A percentile compares a stretch with the other conserved stretches of the same genome.
Conservation (phyloP, 495 filamentous ascomycete species). For the Oleoguttula mirabilis region DNA sequence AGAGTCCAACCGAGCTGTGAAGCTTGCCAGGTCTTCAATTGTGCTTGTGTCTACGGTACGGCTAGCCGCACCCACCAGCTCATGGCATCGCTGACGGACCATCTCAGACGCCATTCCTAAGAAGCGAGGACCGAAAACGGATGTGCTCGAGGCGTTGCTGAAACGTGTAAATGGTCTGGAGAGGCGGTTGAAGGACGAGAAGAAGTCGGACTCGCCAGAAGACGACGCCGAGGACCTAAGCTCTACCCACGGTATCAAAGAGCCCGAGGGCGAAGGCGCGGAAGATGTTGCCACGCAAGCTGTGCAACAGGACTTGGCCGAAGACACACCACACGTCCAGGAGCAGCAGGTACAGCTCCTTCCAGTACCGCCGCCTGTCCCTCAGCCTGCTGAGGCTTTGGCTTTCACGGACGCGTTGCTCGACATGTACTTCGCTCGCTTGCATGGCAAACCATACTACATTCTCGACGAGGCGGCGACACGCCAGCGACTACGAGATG, state of each 20-base stretch:
- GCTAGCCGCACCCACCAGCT: background rate
- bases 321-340: background rate
- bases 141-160: conserved; percentile 70
- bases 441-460: conserved; percentile 68
- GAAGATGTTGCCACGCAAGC: background rate
- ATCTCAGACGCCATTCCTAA: conserved; percentile 71
- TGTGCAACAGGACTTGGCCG: background rate
- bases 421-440: conserved; percentile 61
- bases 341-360: background rate
- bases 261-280: background rate
- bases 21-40: conserved; percentile 78
- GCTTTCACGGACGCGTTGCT: conserved; percentile 46
- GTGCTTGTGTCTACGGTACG: conserved; percentile 78
- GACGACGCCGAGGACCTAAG: conserved; percentile 8
- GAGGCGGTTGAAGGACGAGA: conserved; percentile 59
- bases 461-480: conserved; percentile 62
- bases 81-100: background rate
- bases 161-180: conserved; percentile 78
- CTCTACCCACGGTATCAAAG: background rate
- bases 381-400: background rate
- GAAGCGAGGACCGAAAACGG: conserved; percentile 79
- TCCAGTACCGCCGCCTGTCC: background rate
- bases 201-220: conserved; percentile 25
- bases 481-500: conserved; percentile 52
- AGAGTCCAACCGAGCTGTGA: conserved; percentile 72